Evolutionary conservation across 129 eudicot species (phyloP).

Genomic region (Erigeron canadensis): DNA sequence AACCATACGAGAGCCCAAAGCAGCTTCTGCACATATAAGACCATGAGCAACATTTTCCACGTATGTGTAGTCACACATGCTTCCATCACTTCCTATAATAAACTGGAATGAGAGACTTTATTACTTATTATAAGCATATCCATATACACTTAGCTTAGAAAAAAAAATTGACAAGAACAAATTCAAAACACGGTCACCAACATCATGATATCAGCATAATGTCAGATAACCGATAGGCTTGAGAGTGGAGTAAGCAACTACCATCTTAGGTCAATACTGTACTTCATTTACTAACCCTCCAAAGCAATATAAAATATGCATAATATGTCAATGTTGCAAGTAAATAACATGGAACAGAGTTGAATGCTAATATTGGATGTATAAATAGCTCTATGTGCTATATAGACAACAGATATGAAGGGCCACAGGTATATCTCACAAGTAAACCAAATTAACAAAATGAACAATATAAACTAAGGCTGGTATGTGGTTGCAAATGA

Average conservation of each 20-base stretch:
- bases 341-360: not conserved
- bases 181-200: not conserved
- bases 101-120: conserved; percentile 81
- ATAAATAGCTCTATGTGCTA: no score
- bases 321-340: conserved; percentile 8
- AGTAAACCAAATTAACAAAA: no score
- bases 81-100: conserved; percentile 78
- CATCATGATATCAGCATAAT: conserved; percentile 5
- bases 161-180: not conserved
- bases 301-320: conserved; percentile 7
- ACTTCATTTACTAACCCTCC: conserved; percentile 5
- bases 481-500: not conserved
- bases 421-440: not conserved
- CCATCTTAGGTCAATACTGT: not conserved
- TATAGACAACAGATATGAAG: not conserved
- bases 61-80: conserved; percentile 72
- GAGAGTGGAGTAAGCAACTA: conserved; percentile 18
- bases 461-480: not conserved
- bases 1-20: conserved; percentile 51
- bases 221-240: not conserved
- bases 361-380: not conserved
- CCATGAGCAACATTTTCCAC: conserved; percentile 97
- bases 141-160: conserved; percentile 5
- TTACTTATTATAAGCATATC: conserved; percentile 52
- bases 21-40: conserved; percentile 78